Evolutionary conservation across 106 monocot species (phyloP).

Genomic region (Dendrobium chrysotoxum): DNA sequence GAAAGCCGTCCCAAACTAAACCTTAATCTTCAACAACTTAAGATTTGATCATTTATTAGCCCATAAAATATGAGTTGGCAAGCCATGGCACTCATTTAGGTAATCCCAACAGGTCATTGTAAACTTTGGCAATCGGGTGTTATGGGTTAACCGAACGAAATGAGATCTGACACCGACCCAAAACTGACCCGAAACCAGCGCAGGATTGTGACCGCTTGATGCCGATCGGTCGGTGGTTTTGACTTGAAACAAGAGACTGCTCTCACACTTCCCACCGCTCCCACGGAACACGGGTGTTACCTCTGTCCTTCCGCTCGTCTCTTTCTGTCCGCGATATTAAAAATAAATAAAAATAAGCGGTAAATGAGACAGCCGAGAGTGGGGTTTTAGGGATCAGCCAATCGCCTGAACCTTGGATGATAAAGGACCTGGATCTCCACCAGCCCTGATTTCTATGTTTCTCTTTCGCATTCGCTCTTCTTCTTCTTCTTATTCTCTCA

Average conservation of each 20-base stretch:
- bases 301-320: background rate
- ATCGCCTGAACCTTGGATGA: background rate
- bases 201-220: background rate
- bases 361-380: background rate
- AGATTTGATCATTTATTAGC: no score
- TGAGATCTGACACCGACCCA: no score
- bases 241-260: background rate
- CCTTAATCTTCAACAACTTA: no score
- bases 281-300: background rate
- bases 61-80: no score
- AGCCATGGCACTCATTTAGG: no score
- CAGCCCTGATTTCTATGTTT: background rate
- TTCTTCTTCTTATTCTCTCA: background rate
- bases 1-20: no score
- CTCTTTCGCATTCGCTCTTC: background rate
- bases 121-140: no score
- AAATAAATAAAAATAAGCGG: background rate
- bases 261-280: background rate
- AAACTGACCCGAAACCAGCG: background rate
- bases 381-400: background rate
- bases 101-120: no score
- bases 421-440: background rate
- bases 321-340: background rate
- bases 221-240: background rate
- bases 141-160: no score